Base-by-base conservation (phyloP, 2,329 filamentous ascomycete species). In the Claviceps sp. region DNA sequence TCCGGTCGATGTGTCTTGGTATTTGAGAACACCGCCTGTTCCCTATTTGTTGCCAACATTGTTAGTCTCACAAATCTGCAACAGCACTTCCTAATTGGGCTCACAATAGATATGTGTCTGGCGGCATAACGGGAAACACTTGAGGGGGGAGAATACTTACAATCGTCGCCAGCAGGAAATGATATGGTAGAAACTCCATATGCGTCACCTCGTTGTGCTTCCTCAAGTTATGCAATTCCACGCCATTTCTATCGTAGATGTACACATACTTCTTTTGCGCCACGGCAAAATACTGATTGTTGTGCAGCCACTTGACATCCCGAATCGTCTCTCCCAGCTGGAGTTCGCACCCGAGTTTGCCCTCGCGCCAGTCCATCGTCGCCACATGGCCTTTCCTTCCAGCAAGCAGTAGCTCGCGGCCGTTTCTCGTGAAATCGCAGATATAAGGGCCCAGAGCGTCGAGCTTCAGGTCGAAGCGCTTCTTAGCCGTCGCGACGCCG, bases 241-340 rank as follows among this genome's bases (percentile, higher is more conserved):
- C 87, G 49, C 93, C 93, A 52, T 87, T 80, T 53, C 82, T 77
- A 62, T 96, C 93, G 72, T 98, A 98, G 58, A 98, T 96, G 71
- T 95, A 98, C 57, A 93, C 87, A 60, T 93, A 85, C 70, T 91
- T 93, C 75, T 95, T 96, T 70, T 98, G 91, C 45, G 93, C 89
- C 13, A 95, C 89, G 0, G 91, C 91, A 69, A 97, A 96, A 69
- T 82, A 86, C 60, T 95, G 89, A 66, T 93, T 90, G 66, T 95
- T 95, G 70, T 96, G 89, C 61, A 97, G 75, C 87, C 89, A 98
- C 63, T 84, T 85, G 26, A 85, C 85, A 69, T 96, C 91, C 50
- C 91, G 77, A 13, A 97, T 78, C 0, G 89, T 97, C 73, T 98
- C 93, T 49, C 84, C 82, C 56, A 98, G 75, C 65, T 98, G 89